Evolutionary conservation across 192 early-diverging fungal genomes (phyloP).

Genomic region (Ambispora gerdemannii): DNA sequence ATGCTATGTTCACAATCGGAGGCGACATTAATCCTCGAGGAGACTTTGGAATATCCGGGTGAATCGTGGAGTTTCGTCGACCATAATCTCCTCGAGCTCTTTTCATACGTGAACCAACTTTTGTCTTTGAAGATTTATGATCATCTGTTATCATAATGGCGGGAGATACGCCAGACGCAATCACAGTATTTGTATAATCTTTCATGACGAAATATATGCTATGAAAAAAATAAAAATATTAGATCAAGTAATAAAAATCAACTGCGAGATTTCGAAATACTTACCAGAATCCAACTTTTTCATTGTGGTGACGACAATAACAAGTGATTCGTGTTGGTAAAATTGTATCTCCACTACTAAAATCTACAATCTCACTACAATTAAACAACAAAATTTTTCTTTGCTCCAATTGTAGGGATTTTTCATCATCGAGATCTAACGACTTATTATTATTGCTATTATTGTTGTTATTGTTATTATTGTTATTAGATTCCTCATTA

Average conservation of each 20-base stretch:
- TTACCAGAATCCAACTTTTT: conserved; percentile 86
- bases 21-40: conserved; percentile 33
- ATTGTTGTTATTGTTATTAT: too few relatives aligned
- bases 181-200: conserved; percentile 58
- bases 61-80: conserved; percentile 24
- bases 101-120: conserved; percentile 25
- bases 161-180: conserved; percentile 80
- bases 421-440: conserved; percentile 51
- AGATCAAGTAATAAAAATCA: not conserved
- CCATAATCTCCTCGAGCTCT: conserved; percentile 35
- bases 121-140: conserved; percentile 81
- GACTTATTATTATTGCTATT: too few relatives aligned
- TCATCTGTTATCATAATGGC: conserved; percentile 98
- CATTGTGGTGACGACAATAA: conserved; percentile 94
- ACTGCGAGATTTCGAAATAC: not conserved
- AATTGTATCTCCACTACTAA: conserved; percentile 82
- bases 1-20: conserved; percentile 34
- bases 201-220: conserved; percentile 76
- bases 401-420: conserved; percentile 67
- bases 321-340: conserved; percentile 93
- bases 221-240: conserved; percentile 6
- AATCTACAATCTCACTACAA: conserved; percentile 80
- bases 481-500: conserved; percentile 7
- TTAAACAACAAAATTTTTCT: conserved; percentile 86
- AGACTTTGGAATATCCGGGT: conserved; percentile 33